phyloP scores from a whole-genome alignment of 495 filamentous ascomycete species.

The Arthonia radiata region DNA sequence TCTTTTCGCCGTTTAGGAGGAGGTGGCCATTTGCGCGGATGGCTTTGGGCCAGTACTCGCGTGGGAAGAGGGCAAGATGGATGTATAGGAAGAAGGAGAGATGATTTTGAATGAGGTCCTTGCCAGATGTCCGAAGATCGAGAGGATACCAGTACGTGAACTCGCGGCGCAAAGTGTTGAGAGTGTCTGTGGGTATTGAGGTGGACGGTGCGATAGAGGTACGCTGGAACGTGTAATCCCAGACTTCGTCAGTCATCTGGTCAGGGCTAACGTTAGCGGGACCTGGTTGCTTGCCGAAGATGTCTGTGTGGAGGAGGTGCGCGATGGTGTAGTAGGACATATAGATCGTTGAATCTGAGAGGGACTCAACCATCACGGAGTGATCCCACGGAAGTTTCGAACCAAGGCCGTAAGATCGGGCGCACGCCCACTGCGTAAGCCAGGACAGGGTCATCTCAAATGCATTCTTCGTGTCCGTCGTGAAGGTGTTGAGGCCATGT shows the following conservation, averaged over 20 bases:
- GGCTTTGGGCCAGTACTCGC: constrained; percentile 63
- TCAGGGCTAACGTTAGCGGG: constrained; percentile 41
- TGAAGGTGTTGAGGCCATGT: constrained; percentile 55
- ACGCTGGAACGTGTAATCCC: constrained; percentile 75
- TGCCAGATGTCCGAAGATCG: constrained; percentile 46
- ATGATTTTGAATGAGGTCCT: constrained; percentile 35
- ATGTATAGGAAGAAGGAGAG: constrained; percentile 94
- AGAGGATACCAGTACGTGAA: constrained; percentile 96
- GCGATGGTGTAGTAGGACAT: constrained; percentile 93
- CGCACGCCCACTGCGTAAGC: constrained; percentile 90
- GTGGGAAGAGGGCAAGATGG: constrained; percentile 69
- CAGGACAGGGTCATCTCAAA: constrained; percentile 70
- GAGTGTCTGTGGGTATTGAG: constrained; percentile 40
- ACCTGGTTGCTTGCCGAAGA: constrained; percentile 53
- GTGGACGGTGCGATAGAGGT: constrained; percentile 36
- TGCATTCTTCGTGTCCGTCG: constrained; percentile 51
- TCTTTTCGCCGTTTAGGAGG: constrained; percentile 86
- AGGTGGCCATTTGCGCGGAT: constrained; percentile 81
- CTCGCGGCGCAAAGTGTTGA: constrained; percentile 60
- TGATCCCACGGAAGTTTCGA: constrained; percentile 90
- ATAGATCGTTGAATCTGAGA: constrained; percentile 82
- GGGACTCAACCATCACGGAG: constrained; percentile 65
- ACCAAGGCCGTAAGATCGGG: constrained; percentile 74
- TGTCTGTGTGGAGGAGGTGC: constrained; percentile 60
- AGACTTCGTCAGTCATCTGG: constrained; percentile 88